phyloP scores from a whole-genome alignment of 1,284 basidiomycete genomes.

The Cerrena zonata region DNA sequence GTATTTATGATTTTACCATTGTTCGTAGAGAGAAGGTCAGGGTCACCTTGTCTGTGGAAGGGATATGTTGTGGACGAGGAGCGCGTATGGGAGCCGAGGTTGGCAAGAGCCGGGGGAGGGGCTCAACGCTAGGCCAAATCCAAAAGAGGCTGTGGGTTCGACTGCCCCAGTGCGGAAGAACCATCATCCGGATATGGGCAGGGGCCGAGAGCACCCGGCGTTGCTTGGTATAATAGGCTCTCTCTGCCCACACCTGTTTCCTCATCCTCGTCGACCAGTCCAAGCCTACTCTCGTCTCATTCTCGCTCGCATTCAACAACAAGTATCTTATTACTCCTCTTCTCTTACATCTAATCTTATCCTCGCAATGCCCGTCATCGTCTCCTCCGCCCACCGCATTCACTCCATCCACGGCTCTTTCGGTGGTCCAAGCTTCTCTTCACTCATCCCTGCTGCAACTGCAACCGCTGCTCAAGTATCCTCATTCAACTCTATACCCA shows the following conservation, averaged over 20 bases:
- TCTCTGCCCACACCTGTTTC: too few species aligned
- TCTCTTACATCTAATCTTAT: not conserved
- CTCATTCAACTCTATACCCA: slow-evolving; percentile 23
- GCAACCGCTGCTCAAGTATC: slow-evolving; percentile 18
- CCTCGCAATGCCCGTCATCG: slow-evolving; percentile 15
- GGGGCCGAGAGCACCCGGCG: not conserved
- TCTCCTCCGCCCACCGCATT: slow-evolving; percentile 25
- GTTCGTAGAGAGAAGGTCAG: too few species aligned
- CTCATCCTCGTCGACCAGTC: too few species aligned
- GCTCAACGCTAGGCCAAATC: not conserved
- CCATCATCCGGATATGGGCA: not conserved
- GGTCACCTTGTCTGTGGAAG: not conserved
- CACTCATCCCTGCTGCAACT: slow-evolving; percentile 12
- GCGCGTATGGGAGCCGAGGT: too few species aligned
- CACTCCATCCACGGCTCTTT: slow-evolving; percentile 25
- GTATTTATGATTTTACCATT: too few species aligned
- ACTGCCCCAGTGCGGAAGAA: not conserved
- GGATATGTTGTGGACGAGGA: not conserved
- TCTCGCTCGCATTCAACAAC: too few species aligned
- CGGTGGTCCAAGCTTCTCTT: slow-evolving; percentile 18
- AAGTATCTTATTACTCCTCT: too few species aligned
- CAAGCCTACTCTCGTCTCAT: too few species aligned
- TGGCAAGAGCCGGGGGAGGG: not conserved
- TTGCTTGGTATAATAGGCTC: too few species aligned
- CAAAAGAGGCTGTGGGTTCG: not conserved